These are phyloP conservation scores for Debaryomycetaceae sp. DNA, from an alignment of 1,139 yeast species.

Conservation along the genomic window DNA sequence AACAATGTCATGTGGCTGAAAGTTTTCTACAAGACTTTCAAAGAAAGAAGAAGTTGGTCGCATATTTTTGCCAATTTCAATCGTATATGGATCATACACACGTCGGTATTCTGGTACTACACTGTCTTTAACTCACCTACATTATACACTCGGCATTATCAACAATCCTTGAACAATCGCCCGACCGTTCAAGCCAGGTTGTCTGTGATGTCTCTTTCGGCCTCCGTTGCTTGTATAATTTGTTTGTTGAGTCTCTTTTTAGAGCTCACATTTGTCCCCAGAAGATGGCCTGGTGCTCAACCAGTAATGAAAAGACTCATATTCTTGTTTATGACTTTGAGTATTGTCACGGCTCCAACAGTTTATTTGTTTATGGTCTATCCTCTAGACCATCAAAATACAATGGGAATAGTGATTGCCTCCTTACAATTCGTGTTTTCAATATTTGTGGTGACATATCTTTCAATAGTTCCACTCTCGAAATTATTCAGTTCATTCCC, in stretches of 20 bases:
- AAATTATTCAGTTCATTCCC: constrained; percentile 31
- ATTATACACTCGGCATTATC: constrained; percentile 54
- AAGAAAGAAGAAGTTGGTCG: constrained; percentile 69
- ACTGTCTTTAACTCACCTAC: constrained; percentile 77
- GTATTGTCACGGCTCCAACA: constrained; percentile 37
- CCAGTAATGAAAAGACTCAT: constrained; percentile 35
- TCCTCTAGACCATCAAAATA: constrained; percentile 23
- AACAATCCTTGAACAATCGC: constrained; percentile 40
- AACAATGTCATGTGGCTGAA: constrained; percentile 47
- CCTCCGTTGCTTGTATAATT: constrained; percentile 43
- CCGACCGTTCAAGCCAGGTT: constrained; percentile 47
- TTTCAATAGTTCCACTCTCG: constrained; percentile 46
- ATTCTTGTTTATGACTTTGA: constrained; percentile 24
- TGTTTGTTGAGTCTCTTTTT: constrained; percentile 39
- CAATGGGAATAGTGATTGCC: constrained; percentile 34
- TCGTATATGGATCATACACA: constrained; percentile 80
- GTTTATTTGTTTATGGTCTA: constrained; percentile 30
- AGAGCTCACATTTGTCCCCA: constrained; percentile 50
- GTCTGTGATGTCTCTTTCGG: constrained; percentile 51
- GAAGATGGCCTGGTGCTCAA: constrained; percentile 54
- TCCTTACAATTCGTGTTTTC: constrained; percentile 45
- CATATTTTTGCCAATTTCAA: constrained; percentile 75
- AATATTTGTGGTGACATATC: constrained; percentile 36
- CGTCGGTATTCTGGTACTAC: constrained; percentile 77
- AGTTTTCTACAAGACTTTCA: constrained; percentile 52